Percentiles rank a stretch among this genome's conserved stretches.
These are phyloP conservation scores for Closterium sp. DNA, from an alignment of 139 green algal genomes.

Conservation along the genomic window DNA sequence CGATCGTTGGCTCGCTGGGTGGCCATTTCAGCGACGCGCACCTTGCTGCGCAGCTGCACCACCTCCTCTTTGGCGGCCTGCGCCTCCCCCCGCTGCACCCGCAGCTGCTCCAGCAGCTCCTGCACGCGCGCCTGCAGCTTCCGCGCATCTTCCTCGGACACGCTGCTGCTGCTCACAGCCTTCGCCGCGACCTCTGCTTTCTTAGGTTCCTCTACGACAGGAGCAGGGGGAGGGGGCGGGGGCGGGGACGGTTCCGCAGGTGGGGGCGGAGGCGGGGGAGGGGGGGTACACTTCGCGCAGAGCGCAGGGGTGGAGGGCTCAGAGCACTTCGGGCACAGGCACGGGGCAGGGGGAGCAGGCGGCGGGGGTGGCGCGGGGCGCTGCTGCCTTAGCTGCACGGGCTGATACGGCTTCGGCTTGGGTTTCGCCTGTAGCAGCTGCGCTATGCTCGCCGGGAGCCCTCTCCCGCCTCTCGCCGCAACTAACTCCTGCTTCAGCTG, in stretches of 20 bases:
- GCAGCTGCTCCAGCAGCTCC: conserved; percentile 29
- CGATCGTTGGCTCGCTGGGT: background rate
- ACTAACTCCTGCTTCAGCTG: background rate
- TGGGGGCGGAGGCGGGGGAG: background rate
- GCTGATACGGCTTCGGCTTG: background rate
- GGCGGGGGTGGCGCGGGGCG: too few relatives aligned
- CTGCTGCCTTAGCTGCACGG: background rate
- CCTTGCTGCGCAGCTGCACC: conserved; percentile 19
- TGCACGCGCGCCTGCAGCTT: conserved; percentile 17
- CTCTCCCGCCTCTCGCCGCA: background rate
- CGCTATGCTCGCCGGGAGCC: background rate
- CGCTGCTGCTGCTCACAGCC: background rate
- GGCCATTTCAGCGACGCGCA: conserved; percentile 35
- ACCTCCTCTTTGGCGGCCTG: background rate
- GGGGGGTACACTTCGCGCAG: background rate
- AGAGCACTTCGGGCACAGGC: background rate
- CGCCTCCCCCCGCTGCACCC: background rate
- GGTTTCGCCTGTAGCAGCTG: background rate
- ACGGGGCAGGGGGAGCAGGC: background rate
- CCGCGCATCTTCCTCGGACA: background rate
- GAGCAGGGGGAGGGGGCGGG: background rate
- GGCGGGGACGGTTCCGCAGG: background rate
- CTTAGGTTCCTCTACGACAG: background rate
- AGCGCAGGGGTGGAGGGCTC: background rate
- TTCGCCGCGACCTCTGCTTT: background rate